Evolutionary conservation across 1,284 basidiomycete species (phyloP), one percentile per base, ranked within the genome.

Genomic region (Blastosporella zonata): DNA sequence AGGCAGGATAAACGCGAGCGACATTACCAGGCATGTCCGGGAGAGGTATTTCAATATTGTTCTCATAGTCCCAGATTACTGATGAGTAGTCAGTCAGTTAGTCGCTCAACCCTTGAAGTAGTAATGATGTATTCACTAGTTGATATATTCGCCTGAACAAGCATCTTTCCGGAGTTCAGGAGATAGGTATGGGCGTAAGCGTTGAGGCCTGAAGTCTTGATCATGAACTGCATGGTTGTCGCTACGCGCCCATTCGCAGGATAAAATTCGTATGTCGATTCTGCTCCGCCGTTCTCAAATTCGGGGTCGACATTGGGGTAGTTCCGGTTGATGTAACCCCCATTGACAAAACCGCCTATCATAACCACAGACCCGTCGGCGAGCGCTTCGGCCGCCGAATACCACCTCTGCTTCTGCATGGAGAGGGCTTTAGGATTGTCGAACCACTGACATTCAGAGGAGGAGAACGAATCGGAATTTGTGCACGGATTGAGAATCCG

Each of bases 311-410:
- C 67, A 57, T 86, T 85, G 21, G 86, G 87, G 27, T 69, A 77
- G 58, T 88, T 94, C 9, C 93, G 77, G 67, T 97, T 96, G 68
- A 94, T 79, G 67, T 95, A 93, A 18, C 87, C 86, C 56, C 93
- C 93, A 64, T 84, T 88, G 50, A 84, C 77, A 64, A 92, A 87
- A 35, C 89, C 90, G 41, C 90, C 90, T 39, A 90, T 85, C 44
- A 93, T 68, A 12, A 82, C 85, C 35, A 92, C 66, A 3, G 70
- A 70, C 22, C 87, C 87, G 59, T 89, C 78, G 0, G 73, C 84
- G 2, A 88, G 74, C 5, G 85, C 69, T 62, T 91, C 87, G 38
- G 91, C 90, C n/a, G 89, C 83, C 22, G 93, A 93, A 57, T 95
- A 95, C 93, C 92, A 95, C 17, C 93, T 79, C 56, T 79, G 69